Conservation (phyloP, 345 rosid genomes). For the Draba incana region DNA sequence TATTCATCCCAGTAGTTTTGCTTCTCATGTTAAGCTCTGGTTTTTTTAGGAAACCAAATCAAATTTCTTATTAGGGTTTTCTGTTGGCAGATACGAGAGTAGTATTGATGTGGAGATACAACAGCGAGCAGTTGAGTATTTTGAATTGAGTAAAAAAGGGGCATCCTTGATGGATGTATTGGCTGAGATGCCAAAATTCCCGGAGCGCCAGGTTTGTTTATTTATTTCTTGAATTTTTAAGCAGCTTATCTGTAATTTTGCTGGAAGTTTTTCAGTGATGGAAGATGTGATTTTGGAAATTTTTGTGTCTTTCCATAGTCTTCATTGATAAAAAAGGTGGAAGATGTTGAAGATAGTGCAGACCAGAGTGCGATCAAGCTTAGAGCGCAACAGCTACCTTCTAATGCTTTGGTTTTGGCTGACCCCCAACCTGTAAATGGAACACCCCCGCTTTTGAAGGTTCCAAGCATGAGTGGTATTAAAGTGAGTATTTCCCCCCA, state of each 20-base stretch:
- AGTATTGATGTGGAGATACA: constrained; percentile 91
- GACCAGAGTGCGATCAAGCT: constrained; percentile 98
- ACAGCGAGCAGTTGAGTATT: constrained; percentile 86
- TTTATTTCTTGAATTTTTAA: constrained; percentile 13
- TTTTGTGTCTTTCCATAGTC: constrained; percentile 53
- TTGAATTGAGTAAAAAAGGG: constrained; percentile 93
- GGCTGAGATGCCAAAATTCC: constrained; percentile 99
- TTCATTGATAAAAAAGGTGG: constrained; percentile 84
- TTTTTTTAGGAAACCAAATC: constrained; percentile 14
- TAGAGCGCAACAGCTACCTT: constrained; percentile 88
- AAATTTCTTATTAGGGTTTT: constrained; percentile 19
- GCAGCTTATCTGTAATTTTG: constrained; percentile 8
- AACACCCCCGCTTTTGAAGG: constrained; percentile 64
- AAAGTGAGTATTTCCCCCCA: constrained; percentile 49
- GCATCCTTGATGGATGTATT: constrained; percentile 78
- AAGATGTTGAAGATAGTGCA: constrained; percentile 88
- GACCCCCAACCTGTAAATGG: constrained; percentile 72
- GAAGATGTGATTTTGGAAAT: constrained; percentile 2
- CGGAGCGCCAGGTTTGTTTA: constrained; percentile 88
- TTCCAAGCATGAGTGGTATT: constrained; percentile 63
- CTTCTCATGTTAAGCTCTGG: neutral
- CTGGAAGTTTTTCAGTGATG: constrained; percentile 19
- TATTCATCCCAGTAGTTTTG: constrained; percentile 7
- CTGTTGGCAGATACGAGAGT: constrained; percentile 68
- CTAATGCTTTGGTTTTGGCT: constrained; percentile 90